Base-by-base conservation (phyloP, 305 asterid genomes). In the Solanum hybrid region DNA sequence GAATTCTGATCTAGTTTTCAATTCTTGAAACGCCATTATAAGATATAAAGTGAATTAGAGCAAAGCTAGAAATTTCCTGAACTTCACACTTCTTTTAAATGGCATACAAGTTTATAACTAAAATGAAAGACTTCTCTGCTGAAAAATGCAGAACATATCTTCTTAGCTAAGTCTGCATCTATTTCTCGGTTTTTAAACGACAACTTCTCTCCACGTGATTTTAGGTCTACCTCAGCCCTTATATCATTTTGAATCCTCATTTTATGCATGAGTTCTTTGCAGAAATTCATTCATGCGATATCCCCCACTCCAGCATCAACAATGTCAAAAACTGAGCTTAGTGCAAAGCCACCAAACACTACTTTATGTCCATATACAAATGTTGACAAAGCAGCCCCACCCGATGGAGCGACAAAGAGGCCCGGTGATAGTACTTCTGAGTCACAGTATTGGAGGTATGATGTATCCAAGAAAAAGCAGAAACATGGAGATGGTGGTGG, bases 261-360 rank as follows among this genome's bases (percentile, higher is more conserved):
- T 89, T 91, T 79, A 26, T 92, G 87, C 32, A 51, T 57, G 77
- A 57, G 33, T 85, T 20, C 45, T 91, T 37, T 88, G 39, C 99
- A 97, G 99, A 97, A 97, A 92, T 97, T 97, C 94, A 93, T 96
- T 92, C 99, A 96, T 91, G 99, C 99, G 32, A 96, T 97, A 90
- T 97, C 99, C 76, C 98, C 97, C 87, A 95, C 94, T 93, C 99
- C 99, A 89, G 95, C 99, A 68, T 95, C 97, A 90, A 91, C 92
- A 90, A 97, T 96, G 99, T 95, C 98, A 12, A 72, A 93, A 83
- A 91, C 95, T 87, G 99, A 97, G 92, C 91, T 97, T 86, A 92
- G 95, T 89, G 83, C 93, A 87, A 96, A 93, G 92, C 98, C 99
- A 6, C 94, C 95, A 89, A 96, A 95, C 90, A 92, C 98, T 92